Base-by-base conservation (phyloP, 495 filamentous ascomycete species). In the Tuber indicum region DNA sequence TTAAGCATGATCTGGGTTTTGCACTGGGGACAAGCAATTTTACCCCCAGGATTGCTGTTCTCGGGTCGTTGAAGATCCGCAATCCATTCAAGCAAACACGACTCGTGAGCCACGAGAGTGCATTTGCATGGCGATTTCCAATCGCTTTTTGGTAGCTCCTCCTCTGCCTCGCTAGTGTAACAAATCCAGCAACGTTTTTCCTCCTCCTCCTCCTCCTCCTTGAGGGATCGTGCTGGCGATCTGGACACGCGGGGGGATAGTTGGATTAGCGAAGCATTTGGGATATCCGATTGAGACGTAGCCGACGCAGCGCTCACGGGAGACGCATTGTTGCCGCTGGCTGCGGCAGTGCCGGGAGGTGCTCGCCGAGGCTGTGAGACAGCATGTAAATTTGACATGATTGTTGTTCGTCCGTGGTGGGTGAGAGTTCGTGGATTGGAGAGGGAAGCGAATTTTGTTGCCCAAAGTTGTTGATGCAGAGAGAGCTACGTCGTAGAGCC, bases 121-220 rank as follows among this genome's bases (percentile, higher is more conserved):
- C 96, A 99, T 0, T 91, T 91, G 84, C 96, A 99, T 12, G 96
- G 93, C 36, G 89, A 91, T 26, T 92, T 90, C 94, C 95, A 98
- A 82, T 91, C 87, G 41, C 87, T 87, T 7, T 89, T 86, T 58
- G 88, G 87, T 47, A 86, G 87, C 74, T 93, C 91, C 78, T 97
- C 93, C 39, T 91, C 94, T 78, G 94, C 91, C 78, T 95, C 93
- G 74, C 88, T 88, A 43, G 81, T 79, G 81, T 96, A 92, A 86
- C 96, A 99, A 81, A 99, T 94, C 91, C 93, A 98, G 85, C 96
- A 99, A 90, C 42, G 91, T 84, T 77, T 85, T 69, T 83, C 82
- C 39, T 84, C 83, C 17, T 78, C 83, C 47, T 83, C 83, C 47
- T 83, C 83, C 47, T 52, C 58, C 36, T 76, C 77, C 43, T 49